Base-by-base conservation (phyloP, 345 rosid genomes). In the Salix brachista region DNA sequence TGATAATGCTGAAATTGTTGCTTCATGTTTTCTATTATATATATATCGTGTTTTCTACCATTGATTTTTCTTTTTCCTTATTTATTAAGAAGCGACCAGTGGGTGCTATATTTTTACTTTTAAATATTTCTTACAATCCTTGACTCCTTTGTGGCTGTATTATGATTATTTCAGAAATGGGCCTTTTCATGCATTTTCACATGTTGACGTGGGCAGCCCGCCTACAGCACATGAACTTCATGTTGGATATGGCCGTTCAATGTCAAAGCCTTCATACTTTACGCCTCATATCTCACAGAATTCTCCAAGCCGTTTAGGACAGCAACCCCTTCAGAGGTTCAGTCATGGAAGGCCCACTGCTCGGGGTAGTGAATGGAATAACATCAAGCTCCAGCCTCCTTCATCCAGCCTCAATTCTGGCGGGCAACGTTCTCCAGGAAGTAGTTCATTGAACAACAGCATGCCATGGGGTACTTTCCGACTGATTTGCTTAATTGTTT, bases 231-330 rank as follows among this genome's bases (percentile, higher is more conserved):
- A 83, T 80, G 98, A 93, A 73, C 79, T 76, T 60, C 89, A 87
- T 80, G 80, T 78, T 77, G 93, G 98, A 73, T 85, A 82, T 78
- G 82, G 89, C 70, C 93, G 85, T 69, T 83, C 84, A 68, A 83
- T 81, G 77, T 84, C 97, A 78, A 90, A 88, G 85, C 81, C 90
- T 78, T 78, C 91, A 61, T 85, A 87, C 84, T 83, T 82, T 69
- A 81, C 75, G 71, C 84, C 92, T 18, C 96, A 90, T 67, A 64
- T 83, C 65, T 58, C 92, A 5, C 95, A 92, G 78, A 96, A 88
- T 85, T 85, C 92, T 73, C 94, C 94, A 9, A 96, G 99, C 82
- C 97, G 98, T 65, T 90, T 96, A 80, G 92, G 98, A 69, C 99
- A 96, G 77, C 96, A 88, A 77, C 89, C 89, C 79, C 83, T 79